Evolutionary conservation across 1,284 basidiomycete species (phyloP).

Genomic region (Marasmius sp.): DNA sequence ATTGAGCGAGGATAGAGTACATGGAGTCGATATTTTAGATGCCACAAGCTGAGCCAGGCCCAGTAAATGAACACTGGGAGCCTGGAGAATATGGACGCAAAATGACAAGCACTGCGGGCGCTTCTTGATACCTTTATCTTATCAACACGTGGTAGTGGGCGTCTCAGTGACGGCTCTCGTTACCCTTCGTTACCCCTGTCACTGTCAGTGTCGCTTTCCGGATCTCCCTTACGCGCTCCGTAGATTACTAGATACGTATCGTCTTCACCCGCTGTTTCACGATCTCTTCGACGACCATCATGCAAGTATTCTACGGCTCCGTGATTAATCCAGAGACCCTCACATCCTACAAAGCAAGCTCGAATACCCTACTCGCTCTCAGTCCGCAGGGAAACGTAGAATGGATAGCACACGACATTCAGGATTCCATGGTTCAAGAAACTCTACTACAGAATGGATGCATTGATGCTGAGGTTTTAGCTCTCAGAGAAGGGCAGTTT

Average conservation of each 20-base stretch:
- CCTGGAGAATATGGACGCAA: no score
- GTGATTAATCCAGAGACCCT: conserved; percentile 67
- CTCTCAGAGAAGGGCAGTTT: conserved; percentile 71
- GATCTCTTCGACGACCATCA: background rate
- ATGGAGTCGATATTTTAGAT: no score
- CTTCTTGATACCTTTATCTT: background rate
- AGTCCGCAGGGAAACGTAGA: conserved; percentile 58
- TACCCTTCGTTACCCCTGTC: no score
- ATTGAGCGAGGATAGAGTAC: no score
- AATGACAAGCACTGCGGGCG: no score
- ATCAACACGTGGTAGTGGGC: background rate
- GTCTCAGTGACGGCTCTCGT: no score
- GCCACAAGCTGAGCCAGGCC: no score
- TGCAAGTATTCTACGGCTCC: conserved; percentile 60
- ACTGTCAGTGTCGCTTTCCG: no score
- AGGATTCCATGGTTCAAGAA: conserved; percentile 40
- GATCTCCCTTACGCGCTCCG: no score
- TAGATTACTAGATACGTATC: background rate
- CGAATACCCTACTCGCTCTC: conserved; percentile 62
- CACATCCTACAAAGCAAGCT: conserved; percentile 51
- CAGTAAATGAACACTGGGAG: no score
- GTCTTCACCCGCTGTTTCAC: background rate
- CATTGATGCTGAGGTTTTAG: conserved; percentile 33
- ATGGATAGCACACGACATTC: conserved; percentile 65
- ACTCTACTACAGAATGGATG: conserved; percentile 43